Evolutionary conservation across 805 yeast species (phyloP), one percentile per base, ranked within the genome.

Genomic region (Saccharomycopsis microspora): DNA sequence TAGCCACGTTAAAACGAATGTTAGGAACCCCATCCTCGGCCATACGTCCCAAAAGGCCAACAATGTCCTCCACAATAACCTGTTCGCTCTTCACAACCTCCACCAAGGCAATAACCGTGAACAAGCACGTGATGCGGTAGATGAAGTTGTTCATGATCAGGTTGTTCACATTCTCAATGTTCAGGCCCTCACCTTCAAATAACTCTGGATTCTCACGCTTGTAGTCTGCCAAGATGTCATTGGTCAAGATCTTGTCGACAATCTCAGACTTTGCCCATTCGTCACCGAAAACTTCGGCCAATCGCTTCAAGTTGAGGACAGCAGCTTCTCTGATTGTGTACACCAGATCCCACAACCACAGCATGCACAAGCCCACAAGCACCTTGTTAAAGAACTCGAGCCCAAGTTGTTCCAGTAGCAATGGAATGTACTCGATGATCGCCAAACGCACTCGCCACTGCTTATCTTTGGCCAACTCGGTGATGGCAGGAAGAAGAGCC

Each of bases 321-420:
- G 97, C 97, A 6, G 98, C 98, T 56, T 87, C 94, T 65, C 99
- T 80, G 52, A 93, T 89, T 4, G 97, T 89, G 66, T 78, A 93
- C 38, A 93, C 98, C 4, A 89, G 85, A 67, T 93, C 99, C 96
- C 97, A 89, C 55, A 93, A 71, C 97, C 98, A 93, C n/a, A 89
- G 84, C 76, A 93, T 76, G 59, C 96, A 93, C 57, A 93, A 71
- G 44, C 85, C 81, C 54, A 95, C 88, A 55, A 93, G 72, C 58
- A 89, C 95, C 62, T 86, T 85, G 64, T 93, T 93, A 66, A 93
- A 93, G 60, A 90, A 88, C 32, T 86, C 80, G 46, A 85, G 89
- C 32, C 98, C 98, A 51, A 93, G 72, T 67, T 93, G 97, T 58
- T 85, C 84, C 5, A 97, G 97, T 55, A 93, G 71, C 54, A 90